phyloP scores from a whole-genome alignment of 495 filamentous ascomycete genomes.

The Pseudomonodictys pantanalensis region DNA sequence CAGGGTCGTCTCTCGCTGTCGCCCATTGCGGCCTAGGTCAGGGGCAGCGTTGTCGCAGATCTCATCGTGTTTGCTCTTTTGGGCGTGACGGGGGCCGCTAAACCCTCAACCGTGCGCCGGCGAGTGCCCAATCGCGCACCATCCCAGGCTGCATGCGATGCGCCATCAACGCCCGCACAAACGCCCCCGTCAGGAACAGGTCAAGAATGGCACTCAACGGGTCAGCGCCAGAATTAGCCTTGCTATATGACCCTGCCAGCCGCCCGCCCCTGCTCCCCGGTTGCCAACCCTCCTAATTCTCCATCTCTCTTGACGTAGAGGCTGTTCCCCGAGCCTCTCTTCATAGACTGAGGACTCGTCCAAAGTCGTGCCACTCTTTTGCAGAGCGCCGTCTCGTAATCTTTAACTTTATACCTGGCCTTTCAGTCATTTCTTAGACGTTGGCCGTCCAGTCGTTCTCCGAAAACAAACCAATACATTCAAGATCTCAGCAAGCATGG shows the following conservation, averaged over 20 bases:
- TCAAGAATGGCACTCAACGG: constrained; percentile 3
- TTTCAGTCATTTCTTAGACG: constrained; percentile 1
- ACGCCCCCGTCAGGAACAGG: background rate
- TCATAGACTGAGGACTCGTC: constrained; percentile 18
- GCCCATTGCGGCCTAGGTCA: background rate
- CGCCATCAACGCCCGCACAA: background rate
- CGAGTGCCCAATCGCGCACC: background rate
- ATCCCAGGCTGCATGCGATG: background rate
- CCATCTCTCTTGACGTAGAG: constrained; percentile 13
- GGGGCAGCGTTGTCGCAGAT: background rate
- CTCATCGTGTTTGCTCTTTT: background rate
- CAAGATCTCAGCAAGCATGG: constrained; percentile 2
- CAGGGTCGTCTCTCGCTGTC: background rate
- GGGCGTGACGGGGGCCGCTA: background rate
- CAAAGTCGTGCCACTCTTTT: constrained; percentile 27
- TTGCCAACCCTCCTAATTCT: constrained; percentile 3
- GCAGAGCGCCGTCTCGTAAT: background rate
- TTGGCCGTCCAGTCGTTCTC: constrained; percentile 4
- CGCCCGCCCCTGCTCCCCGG: background rate
- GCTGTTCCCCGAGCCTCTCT: background rate
- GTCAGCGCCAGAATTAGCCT: constrained; percentile 7
- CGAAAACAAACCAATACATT: background rate
- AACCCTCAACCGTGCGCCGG: background rate
- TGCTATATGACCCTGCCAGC: constrained; percentile 13
- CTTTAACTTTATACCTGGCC: background rate